Evolutionary conservation across 331 rosid genomes (phyloP), one percentile per base, ranked within the genome.

Genomic region (Cydonia oblonga): DNA sequence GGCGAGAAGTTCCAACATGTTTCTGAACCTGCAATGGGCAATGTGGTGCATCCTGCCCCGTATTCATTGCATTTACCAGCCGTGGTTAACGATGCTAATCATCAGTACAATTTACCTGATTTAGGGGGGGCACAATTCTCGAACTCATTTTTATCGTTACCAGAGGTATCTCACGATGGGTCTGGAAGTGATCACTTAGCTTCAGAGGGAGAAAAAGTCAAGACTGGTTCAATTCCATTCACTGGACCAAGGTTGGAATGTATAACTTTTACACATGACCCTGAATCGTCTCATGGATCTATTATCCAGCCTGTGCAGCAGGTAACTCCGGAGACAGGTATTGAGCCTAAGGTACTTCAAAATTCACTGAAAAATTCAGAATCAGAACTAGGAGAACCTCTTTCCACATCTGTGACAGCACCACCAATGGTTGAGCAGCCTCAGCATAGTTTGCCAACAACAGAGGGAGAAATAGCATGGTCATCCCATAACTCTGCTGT

Each of bases 61-160:
- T 74, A 76, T 77, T 72, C 88, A 74, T 63, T 86, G 65, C 93
- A 84, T 64, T 33, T 78, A 60, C 90, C 90, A 52, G 49, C 76
- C 3, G 35, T 70, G 77, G 38, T 78, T 60, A 77, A 74, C 80
- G 84, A 84, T 71, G 76, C 76, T 56, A 76, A 72, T 57, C 24
- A 24, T 76, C 86, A 80, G 59, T 14, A 76, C 76, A 81, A 73
- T 80, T 78, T 66, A 76, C 74, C 84, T 26, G 56, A 77, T 76
- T 71, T 71, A 51, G 89, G 80, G 30, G 87, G 75, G 73, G 71
- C 77, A 67, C 89, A 88, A 52, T 65, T 72, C 19, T 75, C 79
- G 13, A 90, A 80, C 70, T 88, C 92, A 49, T 73, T 86, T 74
- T 68, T 75, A 66, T 53, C 86, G 12, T 76, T 76, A 35, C 86